Conservation (phyloP, 768 basidiomycete genomes). For the Tylopilus sp. region DNA sequence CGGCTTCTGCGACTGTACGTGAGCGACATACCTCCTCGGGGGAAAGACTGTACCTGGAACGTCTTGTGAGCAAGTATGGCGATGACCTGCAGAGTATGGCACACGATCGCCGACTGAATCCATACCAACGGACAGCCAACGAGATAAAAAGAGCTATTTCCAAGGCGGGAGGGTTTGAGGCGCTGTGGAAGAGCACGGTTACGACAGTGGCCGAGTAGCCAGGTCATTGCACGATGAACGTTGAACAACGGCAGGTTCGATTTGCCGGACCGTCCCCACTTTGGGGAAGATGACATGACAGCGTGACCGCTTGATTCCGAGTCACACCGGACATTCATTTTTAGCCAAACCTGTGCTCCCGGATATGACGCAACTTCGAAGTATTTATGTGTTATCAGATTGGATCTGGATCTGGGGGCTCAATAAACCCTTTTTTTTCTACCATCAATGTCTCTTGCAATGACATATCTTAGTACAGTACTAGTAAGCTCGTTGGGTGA, state of each 20-base stretch:
- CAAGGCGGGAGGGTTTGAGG: conserved; percentile 47
- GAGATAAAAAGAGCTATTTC: conserved; percentile 64
- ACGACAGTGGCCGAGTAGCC: conserved; percentile 2
- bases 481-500: neutral
- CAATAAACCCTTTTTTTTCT: conserved; percentile 5
- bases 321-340: conserved; percentile 29
- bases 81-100: conserved; percentile 74
- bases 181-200: conserved; percentile 16
- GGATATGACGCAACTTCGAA: conserved; percentile 16
- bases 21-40: conserved; percentile 63
- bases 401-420: conserved; percentile 3
- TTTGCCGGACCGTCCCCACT: conserved; percentile 9
- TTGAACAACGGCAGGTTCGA: conserved; percentile 11
- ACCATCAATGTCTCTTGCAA: conserved; percentile 1
- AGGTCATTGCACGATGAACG: neutral
- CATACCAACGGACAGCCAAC: conserved; percentile 80
- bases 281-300: conserved; percentile 27
- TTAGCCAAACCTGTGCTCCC: conserved; percentile 30
- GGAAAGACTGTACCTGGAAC: conserved; percentile 63
- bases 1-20: conserved; percentile 44
- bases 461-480: conserved; percentile 3
- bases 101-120: conserved; percentile 73
- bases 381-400: conserved; percentile 1
- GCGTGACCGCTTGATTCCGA: conserved; percentile 11
- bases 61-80: conserved; percentile 68